phyloP scores from a whole-genome alignment of 306 rosid species.

The Dalbergia cultrata region DNA sequence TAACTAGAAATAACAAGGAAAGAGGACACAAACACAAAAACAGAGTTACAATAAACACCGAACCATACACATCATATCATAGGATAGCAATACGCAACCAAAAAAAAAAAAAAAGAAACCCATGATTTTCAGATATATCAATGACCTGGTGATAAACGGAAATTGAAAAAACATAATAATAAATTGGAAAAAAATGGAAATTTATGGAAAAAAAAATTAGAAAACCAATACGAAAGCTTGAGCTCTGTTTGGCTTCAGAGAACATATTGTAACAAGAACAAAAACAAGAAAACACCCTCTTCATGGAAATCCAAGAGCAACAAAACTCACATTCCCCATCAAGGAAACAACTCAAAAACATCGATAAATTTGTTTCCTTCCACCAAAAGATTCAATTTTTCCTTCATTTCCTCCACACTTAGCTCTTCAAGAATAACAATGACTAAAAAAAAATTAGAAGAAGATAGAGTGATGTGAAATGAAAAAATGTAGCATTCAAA shows the following conservation, averaged over 20 bases:
- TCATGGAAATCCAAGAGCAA: conserved; percentile 30
- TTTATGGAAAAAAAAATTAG: neutral
- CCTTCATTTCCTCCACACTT: conserved; percentile 29
- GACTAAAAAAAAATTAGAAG: neutral
- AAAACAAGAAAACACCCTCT: conserved; percentile 19
- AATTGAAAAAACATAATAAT: neutral
- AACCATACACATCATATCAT: conserved; percentile 27
- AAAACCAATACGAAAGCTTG: conserved; percentile 17
- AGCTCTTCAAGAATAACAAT: neutral
- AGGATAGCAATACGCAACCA: neutral
- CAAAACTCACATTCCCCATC: conserved; percentile 32
- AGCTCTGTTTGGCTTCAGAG: conserved; percentile 44
- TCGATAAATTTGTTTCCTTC: neutral
- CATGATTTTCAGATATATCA: neutral
- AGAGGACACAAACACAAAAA: conserved; percentile 1
- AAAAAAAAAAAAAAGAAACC: neutral
- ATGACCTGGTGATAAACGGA: conserved; percentile 26
- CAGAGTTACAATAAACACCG: conserved; percentile 7
- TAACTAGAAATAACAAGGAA: conserved; percentile 1
- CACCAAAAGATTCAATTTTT: conserved; percentile 15
- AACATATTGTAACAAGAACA: conserved; percentile 33
- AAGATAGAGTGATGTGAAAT: conserved; percentile 16
- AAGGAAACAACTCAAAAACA: conserved; percentile 25
- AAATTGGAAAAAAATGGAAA: conserved; percentile 36
- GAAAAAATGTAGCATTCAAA: conserved; percentile 39